A percentile compares a stretch with the other conserved stretches of the same genome.
Conservation (phyloP, 805 yeast species). For the Starmerella riodocensis region DNA sequence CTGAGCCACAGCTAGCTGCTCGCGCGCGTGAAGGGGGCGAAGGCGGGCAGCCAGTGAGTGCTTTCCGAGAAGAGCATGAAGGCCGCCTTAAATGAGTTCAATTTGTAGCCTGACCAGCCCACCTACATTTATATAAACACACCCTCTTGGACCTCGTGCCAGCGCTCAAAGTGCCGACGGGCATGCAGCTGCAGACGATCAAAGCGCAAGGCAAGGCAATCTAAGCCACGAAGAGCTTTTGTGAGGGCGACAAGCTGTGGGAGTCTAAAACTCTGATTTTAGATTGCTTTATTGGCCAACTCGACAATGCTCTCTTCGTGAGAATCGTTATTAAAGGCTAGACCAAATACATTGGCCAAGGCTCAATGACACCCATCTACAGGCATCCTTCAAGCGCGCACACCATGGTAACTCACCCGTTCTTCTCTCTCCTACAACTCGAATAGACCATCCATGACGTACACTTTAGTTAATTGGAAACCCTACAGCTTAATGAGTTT, state of each 20-base stretch:
- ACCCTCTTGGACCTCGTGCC: conserved; percentile 42
- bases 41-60: conserved; percentile 43
- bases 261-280: too few species aligned
- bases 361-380: too few species aligned
- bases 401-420: too few species aligned
- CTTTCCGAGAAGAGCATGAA: conserved; percentile 47
- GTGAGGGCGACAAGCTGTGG: conserved; percentile 45
- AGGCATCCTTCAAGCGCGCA: too few species aligned
- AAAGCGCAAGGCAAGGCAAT: conserved; percentile 49
- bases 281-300: too few species aligned
- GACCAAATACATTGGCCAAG: too few species aligned
- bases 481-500: too few species aligned
- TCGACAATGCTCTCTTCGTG: too few species aligned
- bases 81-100: conserved; percentile 41
- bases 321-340: too few species aligned
- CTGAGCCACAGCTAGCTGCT: conserved; percentile 44
- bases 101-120: conserved; percentile 35
- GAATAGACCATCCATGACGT: too few species aligned
- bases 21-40: conserved; percentile 35
- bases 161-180: conserved; percentile 27
- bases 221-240: conserved; percentile 37
- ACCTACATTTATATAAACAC: conserved; percentile 41
- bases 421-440: too few species aligned
- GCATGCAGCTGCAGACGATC: conserved; percentile 38
- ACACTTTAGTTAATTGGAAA: too few species aligned